phyloP scores from a whole-genome alignment of 192 early-diverging fungal species.

The Allomyces macrogynus region DNA sequence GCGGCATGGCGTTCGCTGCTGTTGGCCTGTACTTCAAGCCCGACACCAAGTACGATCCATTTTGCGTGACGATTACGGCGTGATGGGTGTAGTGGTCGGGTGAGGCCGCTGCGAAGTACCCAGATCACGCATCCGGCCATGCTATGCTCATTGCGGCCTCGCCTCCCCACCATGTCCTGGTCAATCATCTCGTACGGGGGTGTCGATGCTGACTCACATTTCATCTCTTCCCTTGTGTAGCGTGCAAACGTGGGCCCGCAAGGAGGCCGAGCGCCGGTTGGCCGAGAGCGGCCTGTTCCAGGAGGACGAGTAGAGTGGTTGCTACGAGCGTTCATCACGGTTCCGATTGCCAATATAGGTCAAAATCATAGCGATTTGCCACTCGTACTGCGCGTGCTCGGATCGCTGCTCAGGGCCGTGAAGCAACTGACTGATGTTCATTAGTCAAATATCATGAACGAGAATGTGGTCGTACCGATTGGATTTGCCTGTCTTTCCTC shows the following conservation, averaged over 20 bases:
- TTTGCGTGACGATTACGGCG: not conserved
- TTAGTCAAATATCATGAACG: too few relatives aligned
- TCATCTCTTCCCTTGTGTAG: conserved; percentile 11
- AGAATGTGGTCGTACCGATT: too few relatives aligned
- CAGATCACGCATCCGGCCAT: too few relatives aligned
- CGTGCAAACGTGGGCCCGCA: conserved; percentile 48
- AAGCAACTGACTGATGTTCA: too few relatives aligned
- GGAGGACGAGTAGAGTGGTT: conserved; percentile 36
- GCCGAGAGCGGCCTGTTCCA: conserved; percentile 38
- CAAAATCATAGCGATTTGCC: too few relatives aligned
- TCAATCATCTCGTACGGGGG: too few relatives aligned
- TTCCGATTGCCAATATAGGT: too few relatives aligned
- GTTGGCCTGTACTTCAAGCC: conserved; percentile 49
- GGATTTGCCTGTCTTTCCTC: too few relatives aligned
- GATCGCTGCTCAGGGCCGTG: too few relatives aligned
- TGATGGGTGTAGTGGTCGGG: not conserved
- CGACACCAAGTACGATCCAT: conserved; percentile 38
- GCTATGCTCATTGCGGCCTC: too few relatives aligned
- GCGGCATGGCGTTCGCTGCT: conserved; percentile 31
- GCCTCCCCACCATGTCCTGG: too few relatives aligned
- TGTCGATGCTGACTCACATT: not conserved
- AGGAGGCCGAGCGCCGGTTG: conserved; percentile 55
- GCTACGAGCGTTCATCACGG: not conserved
- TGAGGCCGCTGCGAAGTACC: not conserved
- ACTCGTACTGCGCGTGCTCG: too few relatives aligned